phyloP scores from a whole-genome alignment of 176 grass and related monocot species.

The Raddia guianensis region DNA sequence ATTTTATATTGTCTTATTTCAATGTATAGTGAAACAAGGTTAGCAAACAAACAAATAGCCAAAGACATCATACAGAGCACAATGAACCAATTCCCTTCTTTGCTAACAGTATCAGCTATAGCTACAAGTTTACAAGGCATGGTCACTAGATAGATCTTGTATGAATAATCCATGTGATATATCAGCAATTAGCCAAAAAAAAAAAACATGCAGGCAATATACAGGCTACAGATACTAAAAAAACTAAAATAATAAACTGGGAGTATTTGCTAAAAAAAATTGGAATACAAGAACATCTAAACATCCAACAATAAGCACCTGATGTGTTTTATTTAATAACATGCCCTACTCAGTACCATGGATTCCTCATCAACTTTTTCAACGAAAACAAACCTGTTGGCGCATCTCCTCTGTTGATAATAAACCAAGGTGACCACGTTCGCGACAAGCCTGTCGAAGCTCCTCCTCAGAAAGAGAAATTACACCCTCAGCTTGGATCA shows the following conservation, averaged over 20 bases:
- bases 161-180: constrained; percentile 22
- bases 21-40: constrained; percentile 7
- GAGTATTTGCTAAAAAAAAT: not conserved
- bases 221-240: not conserved
- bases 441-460: constrained; percentile 85
- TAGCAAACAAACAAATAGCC: not conserved
- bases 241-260: constrained; percentile 26
- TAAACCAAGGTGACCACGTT: constrained; percentile 87
- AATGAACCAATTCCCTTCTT: not conserved
- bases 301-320: not conserved
- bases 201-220: constrained; percentile 1
- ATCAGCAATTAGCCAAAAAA: constrained; percentile 12
- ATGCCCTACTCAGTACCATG: constrained; percentile 11
- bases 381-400: constrained; percentile 63
- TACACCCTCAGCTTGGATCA: constrained; percentile 81
- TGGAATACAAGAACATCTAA: constrained; percentile 12
- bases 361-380: constrained; percentile 1
- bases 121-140: not conserved
- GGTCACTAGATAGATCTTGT: constrained; percentile 5
- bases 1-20: not conserved
- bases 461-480: constrained; percentile 93
- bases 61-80: constrained; percentile 7
- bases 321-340: constrained; percentile 17
- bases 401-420: constrained; percentile 89
- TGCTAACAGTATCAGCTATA: constrained; percentile 3